Evolutionary conservation across 306 rosid genomes (phyloP), one percentile per base, ranked within the genome.

Genomic region (Trifolium fragiferum): DNA sequence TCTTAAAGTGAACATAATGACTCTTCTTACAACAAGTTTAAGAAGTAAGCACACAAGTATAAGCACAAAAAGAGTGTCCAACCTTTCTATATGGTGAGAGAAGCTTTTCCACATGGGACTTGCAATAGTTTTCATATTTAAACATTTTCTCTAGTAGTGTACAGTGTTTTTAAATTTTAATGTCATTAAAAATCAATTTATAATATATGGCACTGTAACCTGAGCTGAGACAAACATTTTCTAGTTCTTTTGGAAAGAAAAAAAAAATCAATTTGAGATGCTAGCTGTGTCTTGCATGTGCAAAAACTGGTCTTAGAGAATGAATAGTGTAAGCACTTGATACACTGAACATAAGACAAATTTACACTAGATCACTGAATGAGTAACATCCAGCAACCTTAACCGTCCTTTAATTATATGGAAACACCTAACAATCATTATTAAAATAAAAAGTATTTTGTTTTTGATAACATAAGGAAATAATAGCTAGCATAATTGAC

Each of bases 181-280:
- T 40, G 44, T 8, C 44, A 8, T 8, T 9, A 2, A 40, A 10
- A 40, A 40, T 40, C 19, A 47, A 47, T 47, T 58, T 25, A 12
- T 23, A 58, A 12, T 58, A 23, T 18, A 58, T n/a, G 6, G 2
- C 64, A 23, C 6, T 25, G 64, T 38, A 58, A 58, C 64, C 25
- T 58, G 38, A 58, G 64, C 65, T 27, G 40, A 27, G 3, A 59
- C 20, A 3, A 27, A 25, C 7, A 14, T 27, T 59, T 18, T 13
- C 30, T n/a, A n/a, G 46, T 64, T 64, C 50, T 64, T 18, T 18
- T 10, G 16, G 49, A 12, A 16, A 37, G 18, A 61, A 3, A 61
- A 37, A 37, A 61, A 3, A 61, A 37, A 18, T 64, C 50, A 64
- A 10, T 64, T 64, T 64, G 69, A 10, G 27, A 62, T 33, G 68